Evolutionary conservation across 2,329 filamentous ascomycete genomes (phyloP).

Genomic region (Sphaerostilbella broomeana): DNA sequence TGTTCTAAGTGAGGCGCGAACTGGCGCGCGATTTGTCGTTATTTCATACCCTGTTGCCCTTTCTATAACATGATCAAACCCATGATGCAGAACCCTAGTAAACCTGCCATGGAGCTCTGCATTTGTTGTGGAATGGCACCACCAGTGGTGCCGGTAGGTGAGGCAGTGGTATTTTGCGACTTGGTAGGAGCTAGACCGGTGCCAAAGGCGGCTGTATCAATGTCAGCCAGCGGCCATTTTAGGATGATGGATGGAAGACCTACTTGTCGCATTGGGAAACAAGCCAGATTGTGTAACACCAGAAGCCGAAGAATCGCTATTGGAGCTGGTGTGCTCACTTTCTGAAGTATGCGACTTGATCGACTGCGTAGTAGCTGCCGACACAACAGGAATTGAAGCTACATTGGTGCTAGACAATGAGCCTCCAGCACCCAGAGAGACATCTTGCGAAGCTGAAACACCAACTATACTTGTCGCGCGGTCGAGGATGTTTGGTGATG

Average conservation of each 20-base stretch:
- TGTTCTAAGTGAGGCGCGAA: slow-evolving; percentile 13
- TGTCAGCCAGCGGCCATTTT: neutral
- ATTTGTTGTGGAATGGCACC: slow-evolving; percentile 28
- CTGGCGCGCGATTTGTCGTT: slow-evolving; percentile 6
- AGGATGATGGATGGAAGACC: neutral
- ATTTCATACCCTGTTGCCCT: slow-evolving; percentile 10
- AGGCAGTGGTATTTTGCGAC: slow-evolving; percentile 22
- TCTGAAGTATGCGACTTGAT: no score
- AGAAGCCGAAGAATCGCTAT: neutral
- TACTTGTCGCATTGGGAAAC: slow-evolving; percentile 12
- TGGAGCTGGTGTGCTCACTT: no score
- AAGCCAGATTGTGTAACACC: slow-evolving; percentile 1
- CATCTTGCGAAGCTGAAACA: slow-evolving; percentile 2
- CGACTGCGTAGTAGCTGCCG: slow-evolving; percentile 4
- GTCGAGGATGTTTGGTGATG: neutral
- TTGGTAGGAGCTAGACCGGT: slow-evolving; percentile 8
- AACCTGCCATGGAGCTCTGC: slow-evolving; percentile 28
- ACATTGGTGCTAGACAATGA: slow-evolving; percentile 1
- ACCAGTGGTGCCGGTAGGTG: slow-evolving; percentile 24
- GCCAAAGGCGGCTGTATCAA: slow-evolving; percentile 5
- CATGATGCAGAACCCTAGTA: slow-evolving; percentile 33
- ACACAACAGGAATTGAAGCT: slow-evolving; percentile 2
- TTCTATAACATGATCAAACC: slow-evolving; percentile 28
- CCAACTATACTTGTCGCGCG: slow-evolving; percentile 1
- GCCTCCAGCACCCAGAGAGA: neutral